phyloP scores from a whole-genome alignment of 768 basidiomycete genomes.

The Psilocybe cyanescens region DNA sequence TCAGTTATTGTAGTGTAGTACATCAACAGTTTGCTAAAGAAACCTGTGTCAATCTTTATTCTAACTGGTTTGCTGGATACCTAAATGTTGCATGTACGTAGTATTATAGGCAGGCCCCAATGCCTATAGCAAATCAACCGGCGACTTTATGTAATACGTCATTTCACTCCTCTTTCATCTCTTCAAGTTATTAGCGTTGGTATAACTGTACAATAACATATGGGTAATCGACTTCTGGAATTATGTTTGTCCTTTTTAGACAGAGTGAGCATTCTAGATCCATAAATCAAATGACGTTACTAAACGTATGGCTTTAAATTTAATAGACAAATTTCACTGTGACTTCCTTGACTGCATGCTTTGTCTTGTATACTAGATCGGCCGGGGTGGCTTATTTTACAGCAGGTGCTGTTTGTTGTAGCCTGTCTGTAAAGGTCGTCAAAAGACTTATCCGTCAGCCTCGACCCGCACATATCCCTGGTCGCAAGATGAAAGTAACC shows the following conservation, averaged over 20 bases:
- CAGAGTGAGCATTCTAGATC: slow-evolving; percentile 29
- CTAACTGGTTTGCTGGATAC: too few relatives aligned
- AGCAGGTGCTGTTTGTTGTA: slow-evolving; percentile 59
- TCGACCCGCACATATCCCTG: slow-evolving; percentile 48
- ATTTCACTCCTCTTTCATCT: too few relatives aligned
- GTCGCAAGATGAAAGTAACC: slow-evolving; percentile 49
- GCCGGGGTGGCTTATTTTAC: slow-evolving; percentile 64
- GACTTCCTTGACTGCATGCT: slow-evolving; percentile 48
- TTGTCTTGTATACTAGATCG: slow-evolving; percentile 64
- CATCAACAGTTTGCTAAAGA: too few relatives aligned
- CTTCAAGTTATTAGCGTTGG: too few relatives aligned
- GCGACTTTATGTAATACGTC: too few relatives aligned
- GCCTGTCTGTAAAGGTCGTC: slow-evolving; percentile 59
- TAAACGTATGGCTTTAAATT: background rate
- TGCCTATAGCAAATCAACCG: too few relatives aligned
- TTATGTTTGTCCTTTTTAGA: slow-evolving; percentile 41
- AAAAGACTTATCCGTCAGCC: slow-evolving; percentile 68
- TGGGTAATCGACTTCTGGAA: background rate
- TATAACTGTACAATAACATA: background rate
- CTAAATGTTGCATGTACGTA: too few relatives aligned
- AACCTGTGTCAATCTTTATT: too few relatives aligned
- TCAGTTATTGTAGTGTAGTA: background rate
- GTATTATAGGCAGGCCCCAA: too few relatives aligned
- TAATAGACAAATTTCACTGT: slow-evolving; percentile 63
- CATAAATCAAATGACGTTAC: background rate